Evolutionary conservation across 2,329 filamentous ascomycete genomes (phyloP).

Genomic region (Aspergillus sp.): DNA sequence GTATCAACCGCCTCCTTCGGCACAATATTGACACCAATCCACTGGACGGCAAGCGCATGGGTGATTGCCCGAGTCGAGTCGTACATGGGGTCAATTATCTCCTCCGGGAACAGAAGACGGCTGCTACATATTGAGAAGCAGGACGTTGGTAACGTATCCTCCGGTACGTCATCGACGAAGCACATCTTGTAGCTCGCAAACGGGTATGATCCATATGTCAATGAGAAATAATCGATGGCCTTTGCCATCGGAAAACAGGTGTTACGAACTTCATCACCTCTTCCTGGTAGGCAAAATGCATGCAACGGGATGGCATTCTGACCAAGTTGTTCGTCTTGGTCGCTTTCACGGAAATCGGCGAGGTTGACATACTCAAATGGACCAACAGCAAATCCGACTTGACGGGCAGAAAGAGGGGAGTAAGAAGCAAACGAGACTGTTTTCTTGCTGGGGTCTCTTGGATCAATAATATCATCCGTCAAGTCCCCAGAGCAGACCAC

Average conservation of each 20-base stretch:
- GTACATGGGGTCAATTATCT: constrained; percentile 81
- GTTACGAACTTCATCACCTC: constrained; percentile 78
- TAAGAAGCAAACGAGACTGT: constrained; percentile 80
- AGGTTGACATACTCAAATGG: constrained; percentile 94
- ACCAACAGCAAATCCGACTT: constrained; percentile 90
- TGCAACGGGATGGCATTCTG: constrained; percentile 85
- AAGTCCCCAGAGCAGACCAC: constrained; percentile 89
- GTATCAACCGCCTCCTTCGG: constrained; percentile 76
- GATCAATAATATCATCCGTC: constrained; percentile 77
- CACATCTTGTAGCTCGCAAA: constrained; percentile 90
- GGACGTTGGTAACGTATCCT: constrained; percentile 73
- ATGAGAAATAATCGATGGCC: constrained; percentile 87
- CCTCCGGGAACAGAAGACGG: constrained; percentile 77
- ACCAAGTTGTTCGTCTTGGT: constrained; percentile 87
- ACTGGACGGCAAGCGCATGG: constrained; percentile 84
- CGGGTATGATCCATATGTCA: constrained; percentile 85
- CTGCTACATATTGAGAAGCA: constrained; percentile 86
- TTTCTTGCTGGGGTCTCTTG: constrained; percentile 76
- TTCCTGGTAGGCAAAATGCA: constrained; percentile 84
- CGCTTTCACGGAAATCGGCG: constrained; percentile 82
- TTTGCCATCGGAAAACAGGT: constrained; percentile 80
- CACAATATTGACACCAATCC: constrained; percentile 90
- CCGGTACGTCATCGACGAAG: constrained; percentile 85
- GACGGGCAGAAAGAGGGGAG: constrained; percentile 75
- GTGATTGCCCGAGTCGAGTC: constrained; percentile 78